Percentiles rank a stretch among this genome's conserved stretches.
These are phyloP conservation scores for Fusarium tanahbumbuense DNA, from an alignment of 2,329 filamentous ascomycete genomes.

Conservation along the genomic window DNA sequence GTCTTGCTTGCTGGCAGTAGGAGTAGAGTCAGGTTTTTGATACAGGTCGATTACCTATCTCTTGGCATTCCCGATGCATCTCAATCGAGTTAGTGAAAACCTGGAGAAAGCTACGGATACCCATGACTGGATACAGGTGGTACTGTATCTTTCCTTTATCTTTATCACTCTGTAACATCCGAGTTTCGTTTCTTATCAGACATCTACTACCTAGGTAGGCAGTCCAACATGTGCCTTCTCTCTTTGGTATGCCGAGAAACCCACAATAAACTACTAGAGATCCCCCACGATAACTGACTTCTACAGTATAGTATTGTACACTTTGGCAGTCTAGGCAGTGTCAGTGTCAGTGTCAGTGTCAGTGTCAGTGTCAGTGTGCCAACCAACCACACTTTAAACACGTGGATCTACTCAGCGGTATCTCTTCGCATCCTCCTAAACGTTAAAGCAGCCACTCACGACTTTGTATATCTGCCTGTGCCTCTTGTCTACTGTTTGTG, in stretches of 20 bases:
- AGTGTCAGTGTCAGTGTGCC: constrained; percentile 5
- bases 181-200: constrained; percentile 17
- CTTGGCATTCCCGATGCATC: constrained; percentile 19
- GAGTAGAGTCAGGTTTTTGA: neutral
- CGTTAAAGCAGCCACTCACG: constrained; percentile 11
- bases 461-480: constrained; percentile 5
- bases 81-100: constrained; percentile 29
- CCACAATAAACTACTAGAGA: neutral
- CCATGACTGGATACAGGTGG: neutral
- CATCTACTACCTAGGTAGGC: neutral
- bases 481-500: constrained; percentile 3
- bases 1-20: neutral
- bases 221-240: constrained; percentile 24
- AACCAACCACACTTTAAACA: constrained; percentile 32
- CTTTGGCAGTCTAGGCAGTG: neutral
- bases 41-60: constrained; percentile 24
- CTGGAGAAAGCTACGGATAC: constrained; percentile 19
- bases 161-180: neutral
- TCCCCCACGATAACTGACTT: constrained; percentile 2
- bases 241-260: constrained; percentile 27
- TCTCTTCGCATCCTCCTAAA: constrained; percentile 20
- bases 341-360: neutral
- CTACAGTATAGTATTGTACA: neutral
- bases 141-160: neutral
- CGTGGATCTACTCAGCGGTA: constrained; percentile 36